Evolutionary conservation across 768 basidiomycete genomes (phyloP).

Genomic region (Trametes cinnabarina): DNA sequence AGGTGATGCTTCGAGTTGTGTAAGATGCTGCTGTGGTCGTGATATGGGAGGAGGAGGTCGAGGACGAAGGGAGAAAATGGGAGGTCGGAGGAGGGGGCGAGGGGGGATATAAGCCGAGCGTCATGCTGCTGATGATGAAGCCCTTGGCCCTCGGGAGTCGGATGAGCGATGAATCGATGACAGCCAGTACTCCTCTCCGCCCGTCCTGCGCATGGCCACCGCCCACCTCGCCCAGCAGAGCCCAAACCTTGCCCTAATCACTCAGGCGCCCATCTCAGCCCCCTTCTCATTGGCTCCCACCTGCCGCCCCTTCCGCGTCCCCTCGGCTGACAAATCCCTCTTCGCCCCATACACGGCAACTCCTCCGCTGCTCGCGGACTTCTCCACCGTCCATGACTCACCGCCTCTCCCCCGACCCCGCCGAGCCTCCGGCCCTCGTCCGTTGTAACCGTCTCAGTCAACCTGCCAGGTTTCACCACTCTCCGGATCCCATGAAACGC

Average conservation of each 20-base stretch:
- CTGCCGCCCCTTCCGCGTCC: not conserved
- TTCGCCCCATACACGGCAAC: not conserved
- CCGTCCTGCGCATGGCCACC: not conserved
- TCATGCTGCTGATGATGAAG: slow-evolving; percentile 15
- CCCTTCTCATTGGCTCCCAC: not conserved
- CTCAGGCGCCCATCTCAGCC: not conserved
- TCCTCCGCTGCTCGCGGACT: not conserved
- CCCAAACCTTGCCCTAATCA: not conserved
- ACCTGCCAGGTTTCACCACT: too few relatives aligned
- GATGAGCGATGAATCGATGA: not conserved
- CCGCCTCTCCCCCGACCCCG: not conserved
- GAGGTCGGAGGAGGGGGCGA: not conserved
- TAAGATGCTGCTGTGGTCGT: not conserved
- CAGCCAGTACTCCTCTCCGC: not conserved
- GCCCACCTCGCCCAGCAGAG: not conserved
- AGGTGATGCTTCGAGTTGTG: not conserved
- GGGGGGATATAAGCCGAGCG: not conserved
- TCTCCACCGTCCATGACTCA: not conserved
- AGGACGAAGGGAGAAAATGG: not conserved
- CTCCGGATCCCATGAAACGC: too few relatives aligned
- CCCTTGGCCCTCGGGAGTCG: not conserved
- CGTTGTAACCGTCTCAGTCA: too few relatives aligned
- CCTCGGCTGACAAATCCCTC: slow-evolving; percentile 10
- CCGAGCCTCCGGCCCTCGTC: not conserved
- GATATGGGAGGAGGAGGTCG: not conserved